These are phyloP conservation scores for Tuber indicum DNA, from an alignment of 495 filamentous ascomycete species.

Conservation along the genomic window DNA sequence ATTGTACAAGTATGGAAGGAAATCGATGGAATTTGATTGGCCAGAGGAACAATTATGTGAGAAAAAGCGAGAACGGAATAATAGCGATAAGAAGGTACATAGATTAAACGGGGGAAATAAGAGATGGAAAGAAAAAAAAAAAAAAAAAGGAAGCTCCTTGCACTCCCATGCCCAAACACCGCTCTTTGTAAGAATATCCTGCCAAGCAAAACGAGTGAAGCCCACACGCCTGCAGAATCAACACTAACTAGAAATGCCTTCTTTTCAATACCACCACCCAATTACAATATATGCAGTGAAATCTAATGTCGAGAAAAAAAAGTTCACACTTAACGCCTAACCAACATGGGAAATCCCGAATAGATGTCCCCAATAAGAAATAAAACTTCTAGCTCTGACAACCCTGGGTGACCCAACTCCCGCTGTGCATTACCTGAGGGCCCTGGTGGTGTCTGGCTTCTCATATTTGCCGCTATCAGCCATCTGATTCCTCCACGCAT, in stretches of 20 bases:
- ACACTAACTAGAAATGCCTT: not conserved
- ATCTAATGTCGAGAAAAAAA: not conserved
- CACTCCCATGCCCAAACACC: not conserved
- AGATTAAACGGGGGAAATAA: not conserved
- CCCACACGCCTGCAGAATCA: not conserved
- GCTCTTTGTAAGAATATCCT: not conserved
- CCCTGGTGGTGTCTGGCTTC: conserved; percentile 17
- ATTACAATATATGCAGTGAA: not conserved
- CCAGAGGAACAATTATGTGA: not conserved
- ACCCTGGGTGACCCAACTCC: not conserved
- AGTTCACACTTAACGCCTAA: conserved; percentile 4
- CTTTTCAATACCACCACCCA: not conserved
- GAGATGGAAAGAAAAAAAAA: not conserved
- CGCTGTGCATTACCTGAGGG: not conserved
- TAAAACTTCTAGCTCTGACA: not conserved
- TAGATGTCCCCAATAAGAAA: not conserved
- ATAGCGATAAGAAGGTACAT: not conserved
- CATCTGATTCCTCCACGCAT: conserved; percentile 38
- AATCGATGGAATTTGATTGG: not conserved
- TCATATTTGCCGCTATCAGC: conserved; percentile 38
- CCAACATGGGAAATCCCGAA: not conserved
- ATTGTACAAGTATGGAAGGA: not conserved
- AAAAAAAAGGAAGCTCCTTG: not conserved
- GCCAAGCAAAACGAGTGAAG: not conserved
- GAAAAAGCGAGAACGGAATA: not conserved